Evolutionary conservation across 75 land plant genomes (phyloP).

Genomic region (Picea sitchensis): DNA sequence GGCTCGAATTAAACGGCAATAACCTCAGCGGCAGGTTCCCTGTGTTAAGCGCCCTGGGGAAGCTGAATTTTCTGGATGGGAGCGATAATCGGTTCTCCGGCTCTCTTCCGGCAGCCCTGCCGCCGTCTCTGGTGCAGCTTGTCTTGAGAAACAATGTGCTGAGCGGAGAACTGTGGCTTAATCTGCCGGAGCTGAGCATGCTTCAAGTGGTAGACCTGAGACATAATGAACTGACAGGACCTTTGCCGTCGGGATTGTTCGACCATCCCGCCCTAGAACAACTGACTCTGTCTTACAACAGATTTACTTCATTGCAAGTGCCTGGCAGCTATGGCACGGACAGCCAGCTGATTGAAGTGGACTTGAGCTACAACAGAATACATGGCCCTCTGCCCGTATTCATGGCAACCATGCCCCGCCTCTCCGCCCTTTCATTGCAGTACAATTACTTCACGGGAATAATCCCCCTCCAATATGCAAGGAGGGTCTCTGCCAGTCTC

Average conservation of each 20-base stretch:
- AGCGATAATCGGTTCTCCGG: conserved; percentile 59
- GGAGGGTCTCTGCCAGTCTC: conserved; percentile 30
- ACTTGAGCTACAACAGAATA: conserved; percentile 46
- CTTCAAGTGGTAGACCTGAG: conserved; percentile 54
- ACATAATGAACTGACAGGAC: conserved; percentile 41
- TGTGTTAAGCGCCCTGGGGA: conserved; percentile 19
- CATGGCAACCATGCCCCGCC: too few species aligned
- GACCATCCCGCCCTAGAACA: conserved; percentile 55
- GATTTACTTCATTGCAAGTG: conserved; percentile 19
- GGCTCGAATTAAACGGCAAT: conserved; percentile 59
- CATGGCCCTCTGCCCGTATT: conserved; percentile 42
- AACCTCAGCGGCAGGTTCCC: conserved; percentile 52
- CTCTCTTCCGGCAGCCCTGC: conserved; percentile 33
- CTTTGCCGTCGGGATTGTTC: conserved; percentile 43
- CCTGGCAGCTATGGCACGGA: conserved; percentile 18
- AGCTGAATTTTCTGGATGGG: conserved; percentile 38
- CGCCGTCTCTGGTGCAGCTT: conserved; percentile 37
- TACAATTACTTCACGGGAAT: conserved; percentile 53
- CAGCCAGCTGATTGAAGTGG: conserved; percentile 47
- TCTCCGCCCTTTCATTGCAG: conserved; percentile 45
- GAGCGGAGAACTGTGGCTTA: conserved; percentile 20
- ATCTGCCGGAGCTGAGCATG: conserved; percentile 2
- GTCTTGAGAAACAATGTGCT: conserved; percentile 44
- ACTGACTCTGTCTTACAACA: conserved; percentile 49
- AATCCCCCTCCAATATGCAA: conserved; percentile 55